Percentiles rank a stretch among this genome's conserved stretches.
Evolutionary conservation across 352 stramenopile species (phyloP).

Genomic region (Globisporangium takayamanum): DNA sequence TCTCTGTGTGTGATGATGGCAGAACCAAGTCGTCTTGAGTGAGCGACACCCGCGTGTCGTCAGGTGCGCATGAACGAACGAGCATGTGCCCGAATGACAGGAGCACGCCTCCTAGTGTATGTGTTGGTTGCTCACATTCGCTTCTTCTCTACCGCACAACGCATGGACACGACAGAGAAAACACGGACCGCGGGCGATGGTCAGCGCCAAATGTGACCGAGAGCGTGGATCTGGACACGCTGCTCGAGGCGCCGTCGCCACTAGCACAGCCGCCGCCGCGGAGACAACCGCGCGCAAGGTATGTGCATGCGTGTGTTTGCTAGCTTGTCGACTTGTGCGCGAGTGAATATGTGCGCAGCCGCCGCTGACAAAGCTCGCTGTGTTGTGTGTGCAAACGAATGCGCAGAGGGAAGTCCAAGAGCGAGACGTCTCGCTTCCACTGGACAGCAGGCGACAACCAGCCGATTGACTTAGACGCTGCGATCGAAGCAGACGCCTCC

Average conservation of each 20-base stretch:
- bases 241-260: constrained; percentile 68
- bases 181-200: constrained; percentile 48
- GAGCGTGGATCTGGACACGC: constrained; percentile 72
- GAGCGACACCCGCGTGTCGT: constrained; percentile 36
- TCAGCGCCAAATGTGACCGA: constrained; percentile 54
- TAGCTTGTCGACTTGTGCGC: not conserved
- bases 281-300: constrained; percentile 50
- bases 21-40: constrained; percentile 66
- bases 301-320: not conserved
- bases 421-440: constrained; percentile 23
- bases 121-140: not conserved
- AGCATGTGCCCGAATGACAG: not conserved
- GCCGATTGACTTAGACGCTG: constrained; percentile 18
- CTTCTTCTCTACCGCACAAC: not conserved
- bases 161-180: constrained; percentile 1
- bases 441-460: constrained; percentile 17
- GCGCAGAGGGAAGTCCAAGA: constrained; percentile 25
- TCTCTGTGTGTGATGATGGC: not conserved
- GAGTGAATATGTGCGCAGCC: not conserved
- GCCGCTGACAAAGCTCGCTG: not conserved
- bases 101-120: not conserved
- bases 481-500: constrained; percentile 16
- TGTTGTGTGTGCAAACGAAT: too few relatives aligned
- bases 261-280: constrained; percentile 12
- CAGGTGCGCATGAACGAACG: constrained; percentile 17